Base-by-base conservation (phyloP, 2,329 filamentous ascomycete species). In the Clonostachys chloroleuca region DNA sequence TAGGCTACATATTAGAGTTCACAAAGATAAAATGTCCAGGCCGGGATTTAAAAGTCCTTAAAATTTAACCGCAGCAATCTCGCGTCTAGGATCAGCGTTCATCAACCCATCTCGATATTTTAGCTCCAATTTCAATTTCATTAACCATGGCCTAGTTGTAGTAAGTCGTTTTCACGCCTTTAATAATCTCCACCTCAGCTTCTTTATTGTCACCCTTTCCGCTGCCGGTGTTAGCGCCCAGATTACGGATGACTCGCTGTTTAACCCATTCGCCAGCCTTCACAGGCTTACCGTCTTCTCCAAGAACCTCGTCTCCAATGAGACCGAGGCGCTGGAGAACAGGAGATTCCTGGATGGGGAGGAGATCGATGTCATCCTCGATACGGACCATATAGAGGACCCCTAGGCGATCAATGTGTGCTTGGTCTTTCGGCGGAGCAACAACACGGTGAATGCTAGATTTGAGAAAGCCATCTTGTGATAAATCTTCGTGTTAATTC, bases 331-430 rank as follows among this genome's bases (percentile, higher is more conserved):
- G 59, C 24, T 59, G 56, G 41, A 76, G 48, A 17, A 62, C 51
- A 1, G 56, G 57, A 10, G 53, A 59, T 47, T 64, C 52, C 10
- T 47, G 40, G 0, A 65, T 52, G 1, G 61, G 55, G 3, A 59
- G 52, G 43, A 67, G 45, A 14, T 59, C 54, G 30, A 60, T 51
- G 18, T 59, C 49, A 40, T 64, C 60, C 16, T 61, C 58, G 18
- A 55, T 71, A 56, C 70, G 62, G 7, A 72, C 74, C 57, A 75
- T 74, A 45, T 74, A 75, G 42, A 75, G 51, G 9, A 76, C 55
- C 0, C 73, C 72, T 6, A 69, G 61, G 0, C 72, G 60, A 42
- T 72, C 66, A 34, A 69, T 59, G 36, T 67, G 55, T 14, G 65
- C 55, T 44, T 68, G 63, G 47, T 66, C 64, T n/a, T 51, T 52